These are phyloP conservation scores for Hordeum marinum DNA, from an alignment of 176 grass and related monocot genomes.

Conservation along the genomic window DNA sequence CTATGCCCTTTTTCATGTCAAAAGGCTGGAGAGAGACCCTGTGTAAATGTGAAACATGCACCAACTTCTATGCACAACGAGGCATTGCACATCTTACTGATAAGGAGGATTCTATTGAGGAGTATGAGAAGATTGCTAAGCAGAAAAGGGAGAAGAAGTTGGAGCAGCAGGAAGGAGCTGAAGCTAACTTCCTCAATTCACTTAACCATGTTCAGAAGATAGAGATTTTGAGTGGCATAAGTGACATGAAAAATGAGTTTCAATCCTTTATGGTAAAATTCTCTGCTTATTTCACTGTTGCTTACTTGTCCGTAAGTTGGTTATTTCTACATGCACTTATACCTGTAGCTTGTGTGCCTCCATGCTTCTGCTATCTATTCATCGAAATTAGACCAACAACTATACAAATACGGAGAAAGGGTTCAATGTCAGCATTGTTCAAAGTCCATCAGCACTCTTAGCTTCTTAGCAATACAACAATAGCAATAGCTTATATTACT, in stretches of 20 bases:
- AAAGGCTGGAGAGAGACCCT: slow-evolving; percentile 86
- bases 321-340: not conserved
- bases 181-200: slow-evolving; percentile 77
- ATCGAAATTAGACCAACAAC: not conserved
- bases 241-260: slow-evolving; percentile 87
- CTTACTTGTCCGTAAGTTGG: not conserved
- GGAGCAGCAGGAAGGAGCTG: slow-evolving; percentile 86
- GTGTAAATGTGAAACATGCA: slow-evolving; percentile 72
- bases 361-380: not conserved
- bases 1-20: slow-evolving; percentile 64
- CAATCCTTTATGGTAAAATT: slow-evolving; percentile 80
- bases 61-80: slow-evolving; percentile 42
- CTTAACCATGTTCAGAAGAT: slow-evolving; percentile 95
- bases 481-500: not conserved
- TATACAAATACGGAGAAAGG: not conserved
- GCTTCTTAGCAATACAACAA: not conserved
- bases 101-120: slow-evolving; percentile 83
- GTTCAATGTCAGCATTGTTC: not conserved
- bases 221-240: slow-evolving; percentile 83
- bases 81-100: slow-evolving; percentile 65
- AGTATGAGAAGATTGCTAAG: slow-evolving; percentile 87
- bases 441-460: not conserved
- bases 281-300: slow-evolving; percentile 13
- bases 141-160: slow-evolving; percentile 86
- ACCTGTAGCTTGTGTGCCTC: not conserved